Evolutionary conservation across 257 asterid species (phyloP).

Genomic region (Leptodermis oblonga): DNA sequence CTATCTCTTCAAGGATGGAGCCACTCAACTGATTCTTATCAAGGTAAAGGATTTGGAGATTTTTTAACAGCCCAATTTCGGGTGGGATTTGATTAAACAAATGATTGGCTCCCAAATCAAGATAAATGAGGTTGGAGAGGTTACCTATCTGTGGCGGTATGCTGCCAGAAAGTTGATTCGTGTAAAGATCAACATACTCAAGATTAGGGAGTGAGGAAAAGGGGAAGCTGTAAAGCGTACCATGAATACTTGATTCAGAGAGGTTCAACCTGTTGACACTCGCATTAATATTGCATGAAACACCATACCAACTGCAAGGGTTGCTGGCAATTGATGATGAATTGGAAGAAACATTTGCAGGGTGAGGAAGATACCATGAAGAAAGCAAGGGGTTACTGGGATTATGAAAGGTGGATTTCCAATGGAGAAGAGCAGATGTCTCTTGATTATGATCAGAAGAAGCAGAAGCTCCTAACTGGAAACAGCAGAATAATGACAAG

Average conservation of each 20-base stretch:
- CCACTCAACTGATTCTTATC: conserved; percentile 10
- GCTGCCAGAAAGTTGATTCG: conserved; percentile 22
- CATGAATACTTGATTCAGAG: conserved; percentile 2
- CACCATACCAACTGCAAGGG: conserved; percentile 26
- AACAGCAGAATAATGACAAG: not conserved
- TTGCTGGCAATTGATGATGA: too few species aligned
- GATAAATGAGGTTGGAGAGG: too few species aligned
- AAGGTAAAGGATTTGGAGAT: not conserved
- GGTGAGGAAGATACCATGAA: too few species aligned
- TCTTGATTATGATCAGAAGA: conserved; percentile 19
- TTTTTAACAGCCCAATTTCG: too few species aligned
- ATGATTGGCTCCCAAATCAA: too few species aligned
- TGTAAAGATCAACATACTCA: conserved; percentile 16
- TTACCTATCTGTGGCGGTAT: conserved; percentile 21
- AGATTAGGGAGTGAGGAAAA: conserved; percentile 28
- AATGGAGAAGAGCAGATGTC: conserved; percentile 18
- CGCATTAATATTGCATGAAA: conserved; percentile 13
- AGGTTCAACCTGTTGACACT: conserved; percentile 15
- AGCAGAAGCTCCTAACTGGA: not conserved
- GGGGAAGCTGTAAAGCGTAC: conserved; percentile 23
- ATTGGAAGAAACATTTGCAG: too few species aligned
- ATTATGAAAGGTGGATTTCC: conserved; percentile 21
- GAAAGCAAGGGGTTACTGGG: conserved; percentile 8
- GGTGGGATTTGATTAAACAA: too few species aligned
- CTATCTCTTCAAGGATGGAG: conserved; percentile 24